Evolutionary conservation across 2,329 filamentous ascomycete genomes (phyloP).

Genomic region (Arthrinium phaeospermum): DNA sequence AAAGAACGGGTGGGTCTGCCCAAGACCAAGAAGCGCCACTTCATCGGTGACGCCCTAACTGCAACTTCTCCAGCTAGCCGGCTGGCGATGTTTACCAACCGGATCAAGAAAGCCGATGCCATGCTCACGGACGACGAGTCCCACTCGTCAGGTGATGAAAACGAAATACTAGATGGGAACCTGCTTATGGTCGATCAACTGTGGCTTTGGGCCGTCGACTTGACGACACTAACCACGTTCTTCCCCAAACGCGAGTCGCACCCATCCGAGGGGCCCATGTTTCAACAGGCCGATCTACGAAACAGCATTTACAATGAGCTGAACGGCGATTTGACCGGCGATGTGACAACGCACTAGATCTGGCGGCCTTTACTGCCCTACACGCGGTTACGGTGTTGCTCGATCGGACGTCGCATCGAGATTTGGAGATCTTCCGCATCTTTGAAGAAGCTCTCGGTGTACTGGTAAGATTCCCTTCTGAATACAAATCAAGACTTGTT

Average conservation of each 20-base stretch:
- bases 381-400: slow-evolving; percentile 68
- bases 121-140: slow-evolving; percentile 32
- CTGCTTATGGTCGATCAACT: slow-evolving; percentile 72
- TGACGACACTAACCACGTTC: slow-evolving; percentile 58
- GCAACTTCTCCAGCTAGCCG: slow-evolving; percentile 27
- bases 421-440: slow-evolving; percentile 68
- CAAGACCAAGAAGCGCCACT: slow-evolving; percentile 30
- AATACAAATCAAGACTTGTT: background rate
- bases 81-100: slow-evolving; percentile 28
- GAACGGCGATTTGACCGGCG: slow-evolving; percentile 68
- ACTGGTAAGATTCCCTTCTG: slow-evolving; percentile 47
- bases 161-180: slow-evolving; percentile 56
- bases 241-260: slow-evolving; percentile 61
- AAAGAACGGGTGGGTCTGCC: slow-evolving; percentile 47
- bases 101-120: slow-evolving; percentile 25
- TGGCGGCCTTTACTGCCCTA: slow-evolving; percentile 65
- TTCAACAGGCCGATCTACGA: slow-evolving; percentile 65
- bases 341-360: slow-evolving; percentile 66
- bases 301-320: slow-evolving; percentile 71
- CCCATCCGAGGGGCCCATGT: slow-evolving; percentile 59
- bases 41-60: slow-evolving; percentile 23
- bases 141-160: slow-evolving; percentile 40
- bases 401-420: slow-evolving; percentile 63
- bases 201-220: slow-evolving; percentile 66
- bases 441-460: slow-evolving; percentile 71